These are phyloP conservation scores for Pseudogymnoascus sp. DNA, from an alignment of 2,329 filamentous ascomycete genomes.

Conservation along the genomic window DNA sequence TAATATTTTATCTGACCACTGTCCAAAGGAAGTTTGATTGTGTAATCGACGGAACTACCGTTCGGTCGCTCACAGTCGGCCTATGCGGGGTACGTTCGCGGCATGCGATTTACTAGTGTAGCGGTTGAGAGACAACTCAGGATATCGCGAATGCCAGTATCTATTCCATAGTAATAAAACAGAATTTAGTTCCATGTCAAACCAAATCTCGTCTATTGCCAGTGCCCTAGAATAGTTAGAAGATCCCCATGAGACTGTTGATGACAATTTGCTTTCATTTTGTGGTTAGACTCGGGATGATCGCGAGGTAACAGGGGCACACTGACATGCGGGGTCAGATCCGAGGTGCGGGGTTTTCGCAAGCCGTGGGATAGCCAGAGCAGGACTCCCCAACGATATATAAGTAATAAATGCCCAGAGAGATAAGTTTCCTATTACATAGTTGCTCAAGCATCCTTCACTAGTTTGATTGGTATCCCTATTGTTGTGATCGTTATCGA, in stretches of 20 bases:
- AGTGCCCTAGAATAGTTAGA: too few species aligned
- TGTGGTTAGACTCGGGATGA: background rate
- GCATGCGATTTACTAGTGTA: too few species aligned
- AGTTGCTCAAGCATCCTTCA: background rate
- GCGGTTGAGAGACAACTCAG: too few species aligned
- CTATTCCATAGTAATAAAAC: too few species aligned
- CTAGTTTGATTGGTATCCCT: background rate
- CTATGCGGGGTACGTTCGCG: too few species aligned
- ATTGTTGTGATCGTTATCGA: background rate
- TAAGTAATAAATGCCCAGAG: background rate
- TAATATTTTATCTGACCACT: too few species aligned
- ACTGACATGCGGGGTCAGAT: background rate
- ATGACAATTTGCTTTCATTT: background rate
- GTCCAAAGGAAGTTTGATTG: too few species aligned
- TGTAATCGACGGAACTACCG: too few species aligned
- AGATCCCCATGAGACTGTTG: background rate
- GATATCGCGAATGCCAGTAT: too few species aligned
- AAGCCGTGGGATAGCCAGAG: background rate
- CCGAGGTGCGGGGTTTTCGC: background rate
- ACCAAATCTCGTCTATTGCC: too few species aligned
- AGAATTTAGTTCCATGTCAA: too few species aligned
- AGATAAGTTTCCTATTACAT: background rate
- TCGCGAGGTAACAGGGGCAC: background rate
- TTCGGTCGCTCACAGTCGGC: too few species aligned
- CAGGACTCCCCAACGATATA: background rate